A percentile compares a stretch with the other conserved stretches of the same genome.
Evolutionary conservation across 2,329 filamentous ascomycete genomes (phyloP).

Genomic region (Paraconiothyrium brasiliense): DNA sequence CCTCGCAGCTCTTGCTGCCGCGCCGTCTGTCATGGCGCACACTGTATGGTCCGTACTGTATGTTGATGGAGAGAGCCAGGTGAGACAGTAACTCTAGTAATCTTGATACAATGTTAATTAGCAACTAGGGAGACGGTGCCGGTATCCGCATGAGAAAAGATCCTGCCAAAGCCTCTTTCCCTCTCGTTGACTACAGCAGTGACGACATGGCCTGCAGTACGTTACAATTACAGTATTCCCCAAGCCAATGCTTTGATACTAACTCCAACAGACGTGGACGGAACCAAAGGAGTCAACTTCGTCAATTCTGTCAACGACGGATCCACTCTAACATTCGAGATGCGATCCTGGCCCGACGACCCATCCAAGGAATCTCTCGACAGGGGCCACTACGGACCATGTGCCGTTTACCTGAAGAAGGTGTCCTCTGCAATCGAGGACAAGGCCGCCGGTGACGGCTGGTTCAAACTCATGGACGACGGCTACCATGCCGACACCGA

Average conservation of each 20-base stretch:
- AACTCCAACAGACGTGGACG: conserved; percentile 55
- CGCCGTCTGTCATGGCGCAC: conserved; percentile 45
- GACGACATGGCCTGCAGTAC: conserved; percentile 76
- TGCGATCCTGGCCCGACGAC: conserved; percentile 68
- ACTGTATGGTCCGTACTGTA: conserved; percentile 49
- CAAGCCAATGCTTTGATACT: conserved; percentile 15
- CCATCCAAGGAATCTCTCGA: conserved; percentile 66
- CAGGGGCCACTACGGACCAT: conserved; percentile 71
- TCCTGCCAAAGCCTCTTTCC: conserved; percentile 62
- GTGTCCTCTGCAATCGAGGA: conserved; percentile 67
- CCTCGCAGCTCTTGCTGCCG: conserved; percentile 44
- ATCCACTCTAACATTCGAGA: conserved; percentile 71
- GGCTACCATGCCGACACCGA: conserved; percentile 66
- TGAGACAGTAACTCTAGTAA: conserved; percentile 20
- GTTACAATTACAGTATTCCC: conserved; percentile 30
- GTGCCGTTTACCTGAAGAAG: conserved; percentile 78
- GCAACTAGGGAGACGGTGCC: conserved; percentile 70
- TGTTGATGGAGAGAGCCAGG: conserved; percentile 44
- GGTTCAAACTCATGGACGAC: conserved; percentile 81
- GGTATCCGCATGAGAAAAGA: conserved; percentile 74
- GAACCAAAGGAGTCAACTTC: conserved; percentile 59
- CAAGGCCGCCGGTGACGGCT: conserved; percentile 66
- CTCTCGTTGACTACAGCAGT: conserved; percentile 66
- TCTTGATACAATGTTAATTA: conserved; percentile 29
- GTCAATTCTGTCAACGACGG: conserved; percentile 60